Conservation (phyloP, 176 grass and related monocot species). For the Panicum miliaceum region DNA sequence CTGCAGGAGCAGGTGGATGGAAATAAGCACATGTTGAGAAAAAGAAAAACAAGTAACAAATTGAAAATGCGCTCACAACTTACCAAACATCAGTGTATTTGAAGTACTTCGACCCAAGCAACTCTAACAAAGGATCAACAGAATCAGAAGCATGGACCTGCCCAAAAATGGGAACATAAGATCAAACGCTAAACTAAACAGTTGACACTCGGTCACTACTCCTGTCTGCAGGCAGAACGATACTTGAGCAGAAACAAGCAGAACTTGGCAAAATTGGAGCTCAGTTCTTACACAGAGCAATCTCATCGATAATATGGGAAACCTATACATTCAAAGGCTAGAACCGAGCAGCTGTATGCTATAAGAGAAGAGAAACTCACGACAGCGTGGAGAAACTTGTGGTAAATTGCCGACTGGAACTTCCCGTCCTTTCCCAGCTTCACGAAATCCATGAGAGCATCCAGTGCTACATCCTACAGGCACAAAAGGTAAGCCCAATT, state of each 20-base stretch:
- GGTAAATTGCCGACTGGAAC: conserved; percentile 76
- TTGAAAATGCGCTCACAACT: conserved; percentile 3
- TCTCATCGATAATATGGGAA: background rate
- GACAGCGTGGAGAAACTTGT: conserved; percentile 66
- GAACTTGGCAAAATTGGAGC: background rate
- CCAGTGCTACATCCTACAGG: conserved; percentile 79
- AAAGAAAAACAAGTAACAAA: conserved; percentile 2
- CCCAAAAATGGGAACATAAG: conserved; percentile 26
- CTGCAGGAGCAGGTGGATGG: conserved; percentile 47
- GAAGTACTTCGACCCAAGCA: conserved; percentile 76
- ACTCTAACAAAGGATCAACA: conserved; percentile 62
- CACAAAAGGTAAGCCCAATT: background rate
- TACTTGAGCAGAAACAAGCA: background rate
- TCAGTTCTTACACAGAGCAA: background rate
- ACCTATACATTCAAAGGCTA: background rate
- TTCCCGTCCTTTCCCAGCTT: conserved; percentile 83
- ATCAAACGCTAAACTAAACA: conserved; percentile 12
- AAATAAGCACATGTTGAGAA: conserved; percentile 30
- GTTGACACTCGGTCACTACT: background rate
- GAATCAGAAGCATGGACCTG: conserved; percentile 63
- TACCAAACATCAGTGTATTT: conserved; percentile 92
- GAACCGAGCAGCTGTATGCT: background rate
- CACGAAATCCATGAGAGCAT: conserved; percentile 91
- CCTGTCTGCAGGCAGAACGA: background rate
- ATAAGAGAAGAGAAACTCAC: conserved; percentile 45